phyloP scores from a whole-genome alignment of 2,329 filamentous ascomycete species.

The Ascochyta fabae region DNA sequence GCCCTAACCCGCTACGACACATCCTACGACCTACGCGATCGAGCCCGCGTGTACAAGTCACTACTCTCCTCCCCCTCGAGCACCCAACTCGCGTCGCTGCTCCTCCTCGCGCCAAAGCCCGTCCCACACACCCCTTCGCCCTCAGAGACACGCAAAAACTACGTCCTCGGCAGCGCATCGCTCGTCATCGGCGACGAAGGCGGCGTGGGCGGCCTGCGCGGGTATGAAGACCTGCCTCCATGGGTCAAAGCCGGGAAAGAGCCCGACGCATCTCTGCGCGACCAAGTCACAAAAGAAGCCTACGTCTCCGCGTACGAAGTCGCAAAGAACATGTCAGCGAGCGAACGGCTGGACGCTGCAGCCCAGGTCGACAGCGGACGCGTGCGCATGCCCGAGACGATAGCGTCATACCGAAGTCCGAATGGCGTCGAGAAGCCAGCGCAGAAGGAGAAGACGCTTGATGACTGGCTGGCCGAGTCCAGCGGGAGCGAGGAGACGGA shows the following conservation, averaged over 20 bases:
- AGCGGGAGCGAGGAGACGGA: conserved; percentile 59
- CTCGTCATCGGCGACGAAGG: conserved; percentile 81
- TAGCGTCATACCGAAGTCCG: conserved; percentile 50
- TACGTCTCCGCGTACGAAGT: conserved; percentile 43
- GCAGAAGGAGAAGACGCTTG: conserved; percentile 76
- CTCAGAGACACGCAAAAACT: conserved; percentile 79
- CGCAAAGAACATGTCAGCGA: conserved; percentile 60
- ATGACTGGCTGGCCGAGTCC: conserved; percentile 82
- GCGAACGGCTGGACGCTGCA: conserved; percentile 68
- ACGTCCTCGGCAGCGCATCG: conserved; percentile 82
- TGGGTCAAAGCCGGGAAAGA: conserved; percentile 85
- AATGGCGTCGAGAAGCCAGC: conserved; percentile 48
- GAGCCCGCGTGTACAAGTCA: conserved; percentile 84
- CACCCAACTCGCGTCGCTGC: conserved; percentile 84
- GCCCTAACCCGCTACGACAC: conserved; percentile 89
- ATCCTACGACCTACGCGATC: conserved; percentile 92
- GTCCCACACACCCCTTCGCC: conserved; percentile 90
- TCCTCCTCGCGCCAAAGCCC: conserved; percentile 92
- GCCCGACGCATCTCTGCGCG: conserved; percentile 76
- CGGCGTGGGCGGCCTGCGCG: conserved; percentile 70
- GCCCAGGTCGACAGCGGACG: conserved; percentile 42
- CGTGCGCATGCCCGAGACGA: conserved; percentile 44
- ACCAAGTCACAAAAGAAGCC: conserved; percentile 52
- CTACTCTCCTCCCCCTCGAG: conserved; percentile 77
- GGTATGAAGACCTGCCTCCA: conserved; percentile 81